Conservation (phyloP, 2,329 filamentous ascomycete genomes). For the Diplodia seriata region DNA sequence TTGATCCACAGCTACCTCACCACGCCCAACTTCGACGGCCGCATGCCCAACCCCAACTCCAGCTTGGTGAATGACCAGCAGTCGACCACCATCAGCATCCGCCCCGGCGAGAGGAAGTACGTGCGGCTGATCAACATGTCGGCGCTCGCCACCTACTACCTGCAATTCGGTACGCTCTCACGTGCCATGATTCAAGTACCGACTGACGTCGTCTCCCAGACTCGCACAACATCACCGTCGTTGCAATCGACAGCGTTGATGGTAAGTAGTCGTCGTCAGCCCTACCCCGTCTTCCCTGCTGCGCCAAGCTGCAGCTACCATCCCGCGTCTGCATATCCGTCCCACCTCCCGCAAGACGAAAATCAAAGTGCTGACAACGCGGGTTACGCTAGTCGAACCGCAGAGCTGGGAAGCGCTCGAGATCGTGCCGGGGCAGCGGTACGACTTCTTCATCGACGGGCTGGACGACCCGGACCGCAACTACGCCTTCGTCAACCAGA, state of each 20-base stretch:
- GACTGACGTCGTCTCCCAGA: conserved; percentile 16
- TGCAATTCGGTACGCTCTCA: conserved; percentile 45
- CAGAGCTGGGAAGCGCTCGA: conserved; percentile 63
- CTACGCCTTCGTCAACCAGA: conserved; percentile 71
- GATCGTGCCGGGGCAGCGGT: conserved; percentile 70
- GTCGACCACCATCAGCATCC: conserved; percentile 64
- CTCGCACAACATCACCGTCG: conserved; percentile 32
- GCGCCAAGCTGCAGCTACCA: conserved; percentile 53
- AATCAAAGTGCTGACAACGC: conserved; percentile 9
- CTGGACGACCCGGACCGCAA: conserved; percentile 68
- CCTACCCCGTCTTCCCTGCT: conserved; percentile 60
- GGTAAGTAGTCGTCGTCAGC: conserved; percentile 2
- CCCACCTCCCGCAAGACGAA: conserved; percentile 42
- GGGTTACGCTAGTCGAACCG: conserved; percentile 53
- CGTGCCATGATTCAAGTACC: neutral
- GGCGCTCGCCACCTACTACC: conserved; percentile 63
- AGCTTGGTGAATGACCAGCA: conserved; percentile 74
- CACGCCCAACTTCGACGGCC: conserved; percentile 54
- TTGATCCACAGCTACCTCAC: conserved; percentile 56
- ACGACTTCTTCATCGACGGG: conserved; percentile 63
- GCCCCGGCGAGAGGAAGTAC: conserved; percentile 73
- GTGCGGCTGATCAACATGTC: conserved; percentile 74
- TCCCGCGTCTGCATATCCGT: conserved; percentile 54
- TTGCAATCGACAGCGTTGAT: conserved; percentile 30
- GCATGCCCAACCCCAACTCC: conserved; percentile 70